These are phyloP conservation scores for Fomes fomentarius DNA, from an alignment of 1,284 basidiomycete species.

Conservation along the genomic window DNA sequence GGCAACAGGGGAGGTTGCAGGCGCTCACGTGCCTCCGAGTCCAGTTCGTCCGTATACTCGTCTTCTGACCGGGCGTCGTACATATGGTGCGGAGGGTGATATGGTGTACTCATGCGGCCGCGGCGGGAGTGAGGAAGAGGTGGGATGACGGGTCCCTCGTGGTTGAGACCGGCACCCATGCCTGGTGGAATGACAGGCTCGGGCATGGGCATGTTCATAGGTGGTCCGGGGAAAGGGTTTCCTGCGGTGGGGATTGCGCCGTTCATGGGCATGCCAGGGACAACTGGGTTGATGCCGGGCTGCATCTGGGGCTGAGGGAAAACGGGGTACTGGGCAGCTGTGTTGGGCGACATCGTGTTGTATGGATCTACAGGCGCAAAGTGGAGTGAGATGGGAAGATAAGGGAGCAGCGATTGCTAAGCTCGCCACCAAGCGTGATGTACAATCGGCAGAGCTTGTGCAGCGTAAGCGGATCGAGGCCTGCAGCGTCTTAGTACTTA, in stretches of 20 bases:
- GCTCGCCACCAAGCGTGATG: too few relatives aligned
- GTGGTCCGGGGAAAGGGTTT: constrained; percentile 18
- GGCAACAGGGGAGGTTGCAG: constrained; percentile 24
- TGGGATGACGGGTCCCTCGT: constrained; percentile 20
- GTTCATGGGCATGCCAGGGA: constrained; percentile 11
- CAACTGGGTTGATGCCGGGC: constrained; percentile 3
- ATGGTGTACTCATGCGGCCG: constrained; percentile 14
- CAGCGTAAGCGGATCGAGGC: too few relatives aligned
- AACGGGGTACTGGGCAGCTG: not conserved
- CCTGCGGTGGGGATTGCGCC: constrained; percentile 20
- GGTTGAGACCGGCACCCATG: too few relatives aligned
- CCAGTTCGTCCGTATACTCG: constrained; percentile 12
- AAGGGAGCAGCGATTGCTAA: too few relatives aligned
- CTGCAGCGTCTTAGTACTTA: too few relatives aligned
- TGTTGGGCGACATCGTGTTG: not conserved
- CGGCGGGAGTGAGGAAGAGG: constrained; percentile 11
- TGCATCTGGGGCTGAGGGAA: constrained; percentile 18
- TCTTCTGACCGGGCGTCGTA: constrained; percentile 6
- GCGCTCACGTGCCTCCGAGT: constrained; percentile 15
- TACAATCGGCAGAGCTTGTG: too few relatives aligned
- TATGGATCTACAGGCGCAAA: constrained; percentile 3
- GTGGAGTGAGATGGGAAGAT: too few relatives aligned
- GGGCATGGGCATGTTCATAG: constrained; percentile 21
- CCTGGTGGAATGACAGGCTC: constrained; percentile 13
- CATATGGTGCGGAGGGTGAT: not conserved